Conservation (phyloP, 164 flowering plant species). For the Magnolia changhungtana region DNA sequence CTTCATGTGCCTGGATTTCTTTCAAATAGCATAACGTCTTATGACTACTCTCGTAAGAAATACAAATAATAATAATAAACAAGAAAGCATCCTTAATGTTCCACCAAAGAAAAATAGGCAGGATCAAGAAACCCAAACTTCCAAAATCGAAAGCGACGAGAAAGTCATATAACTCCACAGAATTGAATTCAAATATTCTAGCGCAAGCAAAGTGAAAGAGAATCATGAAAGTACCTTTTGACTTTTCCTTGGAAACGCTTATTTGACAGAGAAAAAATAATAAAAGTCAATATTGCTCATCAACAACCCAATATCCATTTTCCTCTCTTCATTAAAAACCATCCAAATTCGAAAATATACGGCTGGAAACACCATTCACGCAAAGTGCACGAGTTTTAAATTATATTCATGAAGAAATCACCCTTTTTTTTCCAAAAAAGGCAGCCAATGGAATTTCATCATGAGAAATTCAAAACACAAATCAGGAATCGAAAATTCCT, state of each 20-base stretch:
- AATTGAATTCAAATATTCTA: not conserved
- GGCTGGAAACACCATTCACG: not conserved
- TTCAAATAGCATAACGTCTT: not conserved
- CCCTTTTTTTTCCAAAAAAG: not conserved
- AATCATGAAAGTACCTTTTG: not conserved
- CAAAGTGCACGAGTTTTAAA: not conserved
- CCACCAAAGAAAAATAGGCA: too few relatives aligned
- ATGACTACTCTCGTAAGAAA: not conserved
- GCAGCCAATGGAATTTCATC: not conserved
- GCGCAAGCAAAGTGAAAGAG: not conserved
- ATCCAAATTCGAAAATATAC: not conserved
- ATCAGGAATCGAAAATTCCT: not conserved
- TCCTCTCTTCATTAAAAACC: not conserved
- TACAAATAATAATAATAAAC: not conserved
- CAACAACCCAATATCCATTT: not conserved
- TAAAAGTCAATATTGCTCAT: not conserved
- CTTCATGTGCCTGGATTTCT: not conserved
- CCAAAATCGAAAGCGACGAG: not conserved
- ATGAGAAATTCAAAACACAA: not conserved
- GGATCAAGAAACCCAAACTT: not conserved
- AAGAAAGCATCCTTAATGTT: not conserved
- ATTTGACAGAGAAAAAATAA: not conserved
- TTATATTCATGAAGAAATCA: not conserved
- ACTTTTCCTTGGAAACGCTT: not conserved
- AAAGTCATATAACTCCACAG: not conserved